These are phyloP conservation scores for Chaetomium sp. DNA, from an alignment of 2,329 filamentous ascomycete genomes.

Conservation along the genomic window DNA sequence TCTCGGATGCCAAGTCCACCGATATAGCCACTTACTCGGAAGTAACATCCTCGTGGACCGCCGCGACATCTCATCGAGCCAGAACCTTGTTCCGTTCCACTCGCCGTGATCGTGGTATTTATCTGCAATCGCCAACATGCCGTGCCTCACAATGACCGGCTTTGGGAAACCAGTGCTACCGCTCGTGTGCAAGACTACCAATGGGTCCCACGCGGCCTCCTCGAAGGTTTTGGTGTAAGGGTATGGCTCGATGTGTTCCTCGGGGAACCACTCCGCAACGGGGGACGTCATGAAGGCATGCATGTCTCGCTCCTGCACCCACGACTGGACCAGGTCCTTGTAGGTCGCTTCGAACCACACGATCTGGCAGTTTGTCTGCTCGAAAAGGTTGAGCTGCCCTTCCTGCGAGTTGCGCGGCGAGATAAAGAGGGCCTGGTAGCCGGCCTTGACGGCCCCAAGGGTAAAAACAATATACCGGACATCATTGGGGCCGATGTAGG, in stretches of 20 bases:
- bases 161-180: constrained; percentile 52
- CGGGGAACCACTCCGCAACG: constrained; percentile 43
- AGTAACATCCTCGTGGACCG: constrained; percentile 29
- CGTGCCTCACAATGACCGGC: constrained; percentile 46
- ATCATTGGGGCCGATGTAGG: constrained; percentile 49
- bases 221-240: constrained; percentile 48
- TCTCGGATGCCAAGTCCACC: not conserved
- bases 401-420: constrained; percentile 51
- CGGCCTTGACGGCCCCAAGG: constrained; percentile 40
- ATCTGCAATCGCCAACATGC: constrained; percentile 44
- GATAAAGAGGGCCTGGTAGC: constrained; percentile 46
- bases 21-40: constrained; percentile 29
- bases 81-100: constrained; percentile 27
- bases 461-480: constrained; percentile 37
- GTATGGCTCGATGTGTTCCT: constrained; percentile 40
- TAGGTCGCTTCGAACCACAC: constrained; percentile 42
- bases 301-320: constrained; percentile 45
- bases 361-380: constrained; percentile 47
- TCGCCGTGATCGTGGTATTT: constrained; percentile 34
- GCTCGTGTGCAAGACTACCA: constrained; percentile 49
- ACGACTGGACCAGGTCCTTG: constrained; percentile 41
- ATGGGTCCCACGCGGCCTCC: constrained; percentile 46
- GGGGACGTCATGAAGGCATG: constrained; percentile 41
- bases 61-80: constrained; percentile 26
- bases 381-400: constrained; percentile 49